Base-by-base conservation (phyloP, 345 rosid species). In the Populus deltoides region DNA sequence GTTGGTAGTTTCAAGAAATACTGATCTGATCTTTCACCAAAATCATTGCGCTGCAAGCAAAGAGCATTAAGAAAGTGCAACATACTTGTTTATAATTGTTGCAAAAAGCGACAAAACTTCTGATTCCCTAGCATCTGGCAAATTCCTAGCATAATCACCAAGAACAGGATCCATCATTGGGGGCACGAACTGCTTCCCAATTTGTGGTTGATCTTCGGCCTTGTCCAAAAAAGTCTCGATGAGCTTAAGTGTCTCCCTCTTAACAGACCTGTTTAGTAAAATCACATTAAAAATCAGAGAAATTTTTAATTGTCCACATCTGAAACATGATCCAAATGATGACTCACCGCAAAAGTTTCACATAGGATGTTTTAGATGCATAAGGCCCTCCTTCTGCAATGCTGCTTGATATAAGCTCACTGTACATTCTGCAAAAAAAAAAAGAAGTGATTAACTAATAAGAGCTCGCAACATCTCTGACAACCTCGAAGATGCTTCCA, bases 81-180 rank as follows among this genome's bases (percentile, higher is more conserved):
- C 89, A 47, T 90, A 97, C 99, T 97, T 97, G 88, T 97, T 92
- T 86, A 97, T 97, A 81, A 97, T 97, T 59, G 98, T 97, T 6
- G 99, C 97, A 85, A 94, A 97, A 73, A 97, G 97, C 61, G 99
- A 97, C 27, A 97, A 79, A 76, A 94, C 99, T 89, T 97, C 99
- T 3, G 99, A 94, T 85, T 97, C 99, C 83, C 99, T 94, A 67
- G 99, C 99, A 80, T 97, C 99, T 75, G 99, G 97, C 78, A 97
- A 87, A 88, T 97, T 97, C 87, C 99, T 90, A 3, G 97, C 95
- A 83, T 97, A 97, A 75, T 97, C 99, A 73, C 95, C 96, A 33
- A 97, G 99, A 77, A 97, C 94, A 2, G 97, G 96, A 85, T 91
- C 97, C 99, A 94, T 91, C 98, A 97, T 94, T 35, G 98, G 99